Evolutionary conservation across 441 rosid species (phyloP), one percentile per base, ranked within the genome.

Genomic region (Arabidopsis hybrid): DNA sequence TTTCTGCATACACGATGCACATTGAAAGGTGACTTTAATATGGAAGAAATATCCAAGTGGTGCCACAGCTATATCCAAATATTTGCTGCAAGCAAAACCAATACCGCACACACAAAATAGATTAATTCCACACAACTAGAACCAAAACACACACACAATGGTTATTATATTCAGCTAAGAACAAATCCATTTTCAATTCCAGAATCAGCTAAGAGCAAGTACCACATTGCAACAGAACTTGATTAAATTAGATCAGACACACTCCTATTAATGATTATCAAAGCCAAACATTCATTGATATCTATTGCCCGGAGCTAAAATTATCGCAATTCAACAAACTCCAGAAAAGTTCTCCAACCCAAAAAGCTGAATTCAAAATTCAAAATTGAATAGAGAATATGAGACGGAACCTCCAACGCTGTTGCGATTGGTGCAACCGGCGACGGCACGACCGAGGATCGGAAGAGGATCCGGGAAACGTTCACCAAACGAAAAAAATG

Each of bases 1-100:
- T 80, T 79, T 93, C 97, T 95, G 88, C 67, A 74, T 57, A 80
- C 36, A 77, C 31, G 9, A 72, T 59, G 77, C 62, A 53, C 58
- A 66, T 4, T 73, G 60, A 63, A 60, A 66, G 21, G 49, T 47
- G 45, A 58, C 47, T 61, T 31, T 63, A 69, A 42, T 40, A 46
- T 29, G 12, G 60, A 55, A 46, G 65, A 78, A 68, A 17, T 47
- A 58, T 58, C 68, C 43, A 71, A 58, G 46, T 51, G 60, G 57
- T 57, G 62, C 49, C 60, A 49, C 56, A 62, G 38, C 26, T 21
- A 21, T 21, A 21, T 21, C 26, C 26, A 21, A 21, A 21, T 21
- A 61, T 29, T 49, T 55, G 52, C 60, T 73, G 57, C 60, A 60
- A 60, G 49, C 61, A 45, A 13, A 70, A 26, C 67, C 26, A 49